Conservation (phyloP, 345 rosid genomes). For the Salix suchowensis region DNA sequence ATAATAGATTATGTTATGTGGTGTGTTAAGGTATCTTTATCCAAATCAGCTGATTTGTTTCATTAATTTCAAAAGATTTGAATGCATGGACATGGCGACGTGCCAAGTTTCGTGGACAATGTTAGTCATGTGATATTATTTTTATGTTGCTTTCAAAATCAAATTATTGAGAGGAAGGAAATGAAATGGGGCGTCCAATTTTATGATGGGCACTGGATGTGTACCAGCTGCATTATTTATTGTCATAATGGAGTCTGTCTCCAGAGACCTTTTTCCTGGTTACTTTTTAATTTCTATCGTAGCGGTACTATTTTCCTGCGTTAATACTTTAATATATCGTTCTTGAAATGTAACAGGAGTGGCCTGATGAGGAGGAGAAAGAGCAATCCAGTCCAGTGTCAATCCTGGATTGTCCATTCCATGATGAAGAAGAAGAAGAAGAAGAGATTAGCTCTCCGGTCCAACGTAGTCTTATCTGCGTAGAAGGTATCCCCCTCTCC, state of each 20-base stretch:
- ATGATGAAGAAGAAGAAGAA: slow-evolving; percentile 64
- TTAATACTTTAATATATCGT: not conserved
- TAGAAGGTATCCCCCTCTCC: slow-evolving; percentile 25
- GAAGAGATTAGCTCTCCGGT: slow-evolving; percentile 34
- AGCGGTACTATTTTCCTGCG: not conserved
- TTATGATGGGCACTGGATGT: not conserved
- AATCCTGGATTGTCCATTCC: slow-evolving; percentile 68
- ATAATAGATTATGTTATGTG: no score
- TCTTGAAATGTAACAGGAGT: slow-evolving; percentile 29
- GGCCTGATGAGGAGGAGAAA: slow-evolving; percentile 50
- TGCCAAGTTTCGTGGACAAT: not conserved
- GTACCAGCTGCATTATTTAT: not conserved
- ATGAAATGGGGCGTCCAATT: not conserved
- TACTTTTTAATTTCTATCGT: not conserved
- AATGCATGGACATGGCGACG: not conserved
- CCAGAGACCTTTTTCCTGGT: not conserved
- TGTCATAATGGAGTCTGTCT: not conserved
- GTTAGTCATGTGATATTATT: not conserved
- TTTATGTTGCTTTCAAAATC: slow-evolving; percentile 1
- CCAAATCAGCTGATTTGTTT: no score
- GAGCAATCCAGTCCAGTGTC: slow-evolving; percentile 86
- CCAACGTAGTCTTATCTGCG: slow-evolving; percentile 10
- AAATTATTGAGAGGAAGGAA: not conserved
- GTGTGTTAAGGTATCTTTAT: no score
- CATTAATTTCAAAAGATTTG: not conserved